These are phyloP conservation scores for Hamamelis virginiana DNA, from an alignment of 164 flowering plant species.

Conservation along the genomic window DNA sequence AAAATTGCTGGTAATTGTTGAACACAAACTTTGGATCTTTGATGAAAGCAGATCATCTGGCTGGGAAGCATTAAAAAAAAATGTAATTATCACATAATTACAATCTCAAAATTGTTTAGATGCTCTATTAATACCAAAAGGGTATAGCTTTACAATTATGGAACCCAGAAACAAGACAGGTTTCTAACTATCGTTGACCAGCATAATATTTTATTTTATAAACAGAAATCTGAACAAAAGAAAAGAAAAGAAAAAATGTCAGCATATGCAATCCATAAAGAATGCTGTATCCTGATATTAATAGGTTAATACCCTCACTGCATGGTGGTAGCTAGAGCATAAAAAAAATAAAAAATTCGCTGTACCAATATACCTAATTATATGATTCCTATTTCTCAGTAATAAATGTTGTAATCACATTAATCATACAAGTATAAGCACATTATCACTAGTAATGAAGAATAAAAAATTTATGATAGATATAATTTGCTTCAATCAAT, in stretches of 20 bases:
- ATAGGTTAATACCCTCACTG: too few relatives aligned
- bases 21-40: constrained; percentile 93
- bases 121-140: not conserved
- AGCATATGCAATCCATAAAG: too few relatives aligned
- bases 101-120: not conserved
- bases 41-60: constrained; percentile 83
- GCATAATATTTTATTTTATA: too few relatives aligned
- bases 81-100: not conserved
- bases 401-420: not conserved
- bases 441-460: too few relatives aligned
- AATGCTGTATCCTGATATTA: too few relatives aligned
- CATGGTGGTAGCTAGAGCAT: too few relatives aligned
- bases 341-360: not conserved
- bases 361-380: constrained; percentile 16
- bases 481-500: not conserved
- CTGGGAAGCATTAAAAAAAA: constrained; percentile 43
- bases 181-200: not conserved
- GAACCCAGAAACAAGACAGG: constrained; percentile 1
- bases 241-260: not conserved
- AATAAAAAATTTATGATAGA: too few relatives aligned
- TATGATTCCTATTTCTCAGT: too few relatives aligned
- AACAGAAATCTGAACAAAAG: too few relatives aligned
- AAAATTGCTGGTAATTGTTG: constrained; percentile 87
- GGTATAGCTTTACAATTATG: not conserved
- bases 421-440: too few relatives aligned